These are phyloP conservation scores for Botrytis deweyae DNA, from an alignment of 2,329 filamentous ascomycete species.

Conservation along the genomic window DNA sequence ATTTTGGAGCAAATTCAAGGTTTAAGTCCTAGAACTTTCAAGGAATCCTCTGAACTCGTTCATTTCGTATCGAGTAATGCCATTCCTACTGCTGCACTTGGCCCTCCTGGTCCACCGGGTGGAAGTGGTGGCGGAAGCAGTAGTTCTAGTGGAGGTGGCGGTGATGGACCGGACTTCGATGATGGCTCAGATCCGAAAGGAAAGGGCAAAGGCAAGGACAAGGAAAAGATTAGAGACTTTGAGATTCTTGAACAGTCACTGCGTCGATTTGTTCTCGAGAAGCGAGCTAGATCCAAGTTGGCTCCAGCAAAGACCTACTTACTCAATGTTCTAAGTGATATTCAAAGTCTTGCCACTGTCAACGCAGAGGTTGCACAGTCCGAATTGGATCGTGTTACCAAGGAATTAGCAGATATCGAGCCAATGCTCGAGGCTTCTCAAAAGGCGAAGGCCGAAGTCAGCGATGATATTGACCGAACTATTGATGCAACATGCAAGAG, in stretches of 20 bases:
- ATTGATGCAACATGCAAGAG: slow-evolving; percentile 85
- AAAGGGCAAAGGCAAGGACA: slow-evolving; percentile 81
- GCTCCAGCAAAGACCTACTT: slow-evolving; percentile 95
- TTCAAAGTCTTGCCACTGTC: slow-evolving; percentile 77
- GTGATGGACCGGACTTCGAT: slow-evolving; percentile 43
- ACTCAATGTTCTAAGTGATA: slow-evolving; percentile 85
- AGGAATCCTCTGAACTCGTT: slow-evolving; percentile 88
- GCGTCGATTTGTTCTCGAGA: slow-evolving; percentile 90
- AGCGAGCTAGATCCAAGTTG: slow-evolving; percentile 90
- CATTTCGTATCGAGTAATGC: slow-evolving; percentile 98
- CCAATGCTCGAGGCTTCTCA: slow-evolving; percentile 82
- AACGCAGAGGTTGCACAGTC: slow-evolving; percentile 84
- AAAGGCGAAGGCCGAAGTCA: slow-evolving; percentile 75
- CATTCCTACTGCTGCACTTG: slow-evolving; percentile 67
- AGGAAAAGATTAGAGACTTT: slow-evolving; percentile 86
- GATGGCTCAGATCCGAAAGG: slow-evolving; percentile 53
- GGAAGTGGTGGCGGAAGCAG: slow-evolving; percentile 55
- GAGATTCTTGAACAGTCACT: slow-evolving; percentile 85
- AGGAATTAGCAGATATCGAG: slow-evolving; percentile 78
- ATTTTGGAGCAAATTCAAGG: slow-evolving; percentile 85
- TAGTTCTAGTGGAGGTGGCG: slow-evolving; percentile 56
- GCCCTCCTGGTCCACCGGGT: slow-evolving; percentile 45
- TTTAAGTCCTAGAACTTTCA: slow-evolving; percentile 89
- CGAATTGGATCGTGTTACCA: slow-evolving; percentile 79
- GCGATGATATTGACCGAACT: slow-evolving; percentile 74